Base-by-base conservation (phyloP, 257 asterid species). In the Paraleonurus japonicus region DNA sequence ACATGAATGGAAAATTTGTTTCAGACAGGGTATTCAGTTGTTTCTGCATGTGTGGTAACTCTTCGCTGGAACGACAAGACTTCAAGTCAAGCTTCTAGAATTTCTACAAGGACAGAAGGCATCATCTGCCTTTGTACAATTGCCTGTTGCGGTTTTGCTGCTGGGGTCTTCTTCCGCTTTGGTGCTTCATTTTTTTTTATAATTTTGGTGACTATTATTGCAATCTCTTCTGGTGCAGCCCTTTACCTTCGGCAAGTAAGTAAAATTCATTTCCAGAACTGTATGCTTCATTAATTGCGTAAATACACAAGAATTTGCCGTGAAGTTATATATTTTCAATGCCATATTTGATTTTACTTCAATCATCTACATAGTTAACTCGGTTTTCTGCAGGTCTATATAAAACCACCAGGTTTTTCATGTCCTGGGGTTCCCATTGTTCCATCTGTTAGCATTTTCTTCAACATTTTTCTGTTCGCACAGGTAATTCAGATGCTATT, bases 11-110 rank as follows among this genome's bases (percentile, higher is more conserved):
- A 3, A 26, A 23, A 10, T 76, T 68, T 74, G 76, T 85, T 77
- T 50, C 95, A 89, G 96, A 91, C 95, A 19, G 96, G 95, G 67
- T 91, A 91, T 75, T 89, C 96, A 69, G 97, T 91, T 73, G 97
- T 91, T 76, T 81, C 97, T 51, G 97, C 96, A 39, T 91, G 96
- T 73, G 96, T 89, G 47, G 87, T 89, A 74, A 78, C 83, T 66
- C 97, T 91, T 23, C 95, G 97, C 64, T 85, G 88, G 92, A 87
- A 79, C 62, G 96, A 89, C 54, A 87, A 80, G 79, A 69, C 80
- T 73, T 66, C 84, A 15, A 63, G 68, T 65, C 84, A 45, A 74
- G 76, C 58, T 69, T 73, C 85, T 8, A 64, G 79, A 48, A 67
- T 89, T 79, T 89, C 96, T 62, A 69, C 39, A 61, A 78, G 86